Conservation (phyloP, 2,329 filamentous ascomycete species). For the Penicillium sp. region DNA sequence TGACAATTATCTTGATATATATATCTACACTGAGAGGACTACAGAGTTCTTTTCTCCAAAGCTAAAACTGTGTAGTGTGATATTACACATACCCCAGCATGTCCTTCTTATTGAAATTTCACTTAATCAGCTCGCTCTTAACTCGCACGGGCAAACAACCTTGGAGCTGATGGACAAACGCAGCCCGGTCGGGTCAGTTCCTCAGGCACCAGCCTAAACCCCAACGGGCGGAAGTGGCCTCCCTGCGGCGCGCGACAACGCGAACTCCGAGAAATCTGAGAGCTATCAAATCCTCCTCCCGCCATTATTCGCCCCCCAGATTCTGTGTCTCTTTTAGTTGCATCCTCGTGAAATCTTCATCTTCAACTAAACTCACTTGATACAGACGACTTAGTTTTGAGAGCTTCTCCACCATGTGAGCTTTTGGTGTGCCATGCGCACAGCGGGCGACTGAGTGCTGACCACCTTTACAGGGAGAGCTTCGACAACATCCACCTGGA, state of each 20-base stretch:
- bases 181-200: not conserved
- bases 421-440: slow-evolving; percentile 11
- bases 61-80: too few species aligned
- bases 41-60: too few species aligned
- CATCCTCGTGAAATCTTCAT: not conserved
- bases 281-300: slow-evolving; percentile 11
- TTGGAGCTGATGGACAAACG: too few species aligned
- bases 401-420: slow-evolving; percentile 38
- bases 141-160: too few species aligned
- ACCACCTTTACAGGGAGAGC: slow-evolving; percentile 63
- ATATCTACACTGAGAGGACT: too few species aligned
- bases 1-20: too few species aligned
- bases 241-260: slow-evolving; percentile 24
- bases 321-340: slow-evolving; percentile 1
- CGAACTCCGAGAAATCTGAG: slow-evolving; percentile 26
- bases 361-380: not conserved
- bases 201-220: slow-evolving; percentile 19
- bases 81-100: too few species aligned
- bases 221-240: slow-evolving; percentile 20
- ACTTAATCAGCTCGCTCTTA: too few species aligned
- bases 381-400: slow-evolving; percentile 5
- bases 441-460: slow-evolving; percentile 8
- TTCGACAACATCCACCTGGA: slow-evolving; percentile 98
- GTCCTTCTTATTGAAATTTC: too few species aligned
- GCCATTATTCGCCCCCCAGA: slow-evolving; percentile 3